Base-by-base conservation (phyloP, 1,284 basidiomycete genomes). In the Ganoderma meredithae region DNA sequence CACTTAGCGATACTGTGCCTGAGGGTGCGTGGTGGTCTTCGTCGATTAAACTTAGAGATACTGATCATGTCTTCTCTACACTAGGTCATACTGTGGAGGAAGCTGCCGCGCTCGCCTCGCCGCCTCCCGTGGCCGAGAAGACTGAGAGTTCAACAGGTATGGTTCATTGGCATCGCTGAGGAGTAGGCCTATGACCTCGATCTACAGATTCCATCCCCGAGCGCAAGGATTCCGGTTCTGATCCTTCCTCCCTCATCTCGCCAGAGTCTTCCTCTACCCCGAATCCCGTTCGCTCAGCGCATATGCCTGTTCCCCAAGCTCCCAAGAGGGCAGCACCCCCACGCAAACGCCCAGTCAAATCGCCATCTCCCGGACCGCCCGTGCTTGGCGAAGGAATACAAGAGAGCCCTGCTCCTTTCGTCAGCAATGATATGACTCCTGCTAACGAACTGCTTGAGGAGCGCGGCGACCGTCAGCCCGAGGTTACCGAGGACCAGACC, bases 251-350 rank as follows among this genome's bases (percentile, higher is more conserved):
- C 2, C 79, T 81, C 7, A 73, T 80, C 31, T 82, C 84, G 3
- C 69, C 79, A 0, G 83, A 83, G 1, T 79, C 83, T 0, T 76
- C 78, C 27, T 73, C 81, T 13, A 65, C 75, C 12, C 63, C 73
- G 5, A 69, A 72, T 47, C 75, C 69, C 4, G 58, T 71, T 0
- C 84, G 82, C 49, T 79, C 79, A 25, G 84, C 88, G 3, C 82
- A 87, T 0, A 94, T 94, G 91, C 92, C 92, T n/a, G 81, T 91
- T 4, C 91, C 92, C 17, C 83, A 84, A n/a, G 89, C 78, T 12
- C 92, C 92, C 49, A 86, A 88, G 58, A 85, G 92, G 6, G 84
- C 89, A 19, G 90, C 81, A 3, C 92, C 91, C 56, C 92, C 92
- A 4, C 83, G 92, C 61, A 90, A 86, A 80, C 90, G 90, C 73